Evolutionary conservation across 2,329 filamentous ascomycete species (phyloP).

Genomic region (Monilinia laxa): DNA sequence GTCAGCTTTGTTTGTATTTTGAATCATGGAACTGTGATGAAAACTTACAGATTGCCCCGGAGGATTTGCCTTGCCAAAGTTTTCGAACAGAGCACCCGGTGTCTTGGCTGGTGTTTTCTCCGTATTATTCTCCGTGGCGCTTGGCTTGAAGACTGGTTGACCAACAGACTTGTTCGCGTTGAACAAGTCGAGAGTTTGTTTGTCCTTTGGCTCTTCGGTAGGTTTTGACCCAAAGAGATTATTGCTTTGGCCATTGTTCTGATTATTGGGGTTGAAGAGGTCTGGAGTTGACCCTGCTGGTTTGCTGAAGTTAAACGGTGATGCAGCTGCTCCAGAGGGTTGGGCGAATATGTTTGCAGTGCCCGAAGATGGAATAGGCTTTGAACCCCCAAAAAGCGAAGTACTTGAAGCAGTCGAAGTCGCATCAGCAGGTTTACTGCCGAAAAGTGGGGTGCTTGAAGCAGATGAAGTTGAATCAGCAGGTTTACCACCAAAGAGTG

Average conservation of each 20-base stretch:
- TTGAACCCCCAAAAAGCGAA: neutral
- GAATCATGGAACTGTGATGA: neutral
- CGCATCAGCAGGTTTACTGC: neutral
- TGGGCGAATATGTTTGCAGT: constrained; percentile 7
- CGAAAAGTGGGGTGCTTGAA: constrained; percentile 1
- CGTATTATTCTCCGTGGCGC: neutral
- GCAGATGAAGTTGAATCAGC: neutral
- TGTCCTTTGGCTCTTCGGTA: constrained; percentile 14
- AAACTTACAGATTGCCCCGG: neutral
- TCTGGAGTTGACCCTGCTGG: constrained; percentile 9
- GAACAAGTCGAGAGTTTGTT: constrained; percentile 2
- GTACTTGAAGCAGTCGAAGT: neutral
- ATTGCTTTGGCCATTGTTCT: constrained; percentile 12
- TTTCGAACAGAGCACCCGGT: constrained; percentile 9
- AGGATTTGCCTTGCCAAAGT: constrained; percentile 8
- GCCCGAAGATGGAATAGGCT: neutral
- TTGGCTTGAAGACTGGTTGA: constrained; percentile 9
- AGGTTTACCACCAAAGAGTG: constrained; percentile 17
- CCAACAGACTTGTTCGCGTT: neutral
- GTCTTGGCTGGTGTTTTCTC: constrained; percentile 9
- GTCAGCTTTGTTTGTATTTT: neutral
- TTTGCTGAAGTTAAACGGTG: neutral
- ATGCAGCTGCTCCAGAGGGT: neutral
- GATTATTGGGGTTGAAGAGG: constrained; percentile 9
- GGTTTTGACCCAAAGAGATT: constrained; percentile 10